Base-by-base conservation (phyloP, 768 basidiomycete species). In the Mycena olivaceomarginata region DNA sequence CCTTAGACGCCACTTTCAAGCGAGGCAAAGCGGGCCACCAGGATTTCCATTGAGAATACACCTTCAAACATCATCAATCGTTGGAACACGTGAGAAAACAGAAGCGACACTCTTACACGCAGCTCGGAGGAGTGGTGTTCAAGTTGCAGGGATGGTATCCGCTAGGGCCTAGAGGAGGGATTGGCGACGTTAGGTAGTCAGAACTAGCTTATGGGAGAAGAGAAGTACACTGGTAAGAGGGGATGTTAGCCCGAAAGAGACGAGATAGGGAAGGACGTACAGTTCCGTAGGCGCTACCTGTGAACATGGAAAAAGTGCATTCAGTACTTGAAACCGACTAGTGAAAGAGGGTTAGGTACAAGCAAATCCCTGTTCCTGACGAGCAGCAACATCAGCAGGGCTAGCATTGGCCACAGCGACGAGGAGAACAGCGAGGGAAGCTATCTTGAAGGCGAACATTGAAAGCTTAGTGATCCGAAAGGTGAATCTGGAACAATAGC, bases 21-120 rank as follows among this genome's bases (percentile, higher is more conserved):
- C 66, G 66, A 67, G 46, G 48, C 66, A 67, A 53, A 67, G 66
- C 48, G 66, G 66, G 66, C 66, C 66, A 67, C 66, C 66, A 39
- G 66, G 66, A 40, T 67, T 67, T 67, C 66, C 66, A 51, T 67
- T 67, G 66, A 53, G 66, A 67, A 67, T 53, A 39, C 66, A 67
- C 48, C 66, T 67, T 67, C 18, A 67, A 53, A 51, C 31, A 51
- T 51, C 66, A 53, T 67, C 46, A 53, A 67, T 67, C 25, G 48
- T 67, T 67, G 66, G 66, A 51, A 48, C 31, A 67, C 46, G 48
- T 40, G 66, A 53, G 31, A 67, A 51, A 48, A 67, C 31, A 53
- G 48, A 53, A 67, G 64, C 46, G 31, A 31, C 31, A 31, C 31
- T 31, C 66, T 67, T 67, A 67, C 66, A 67, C 66, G 66, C 66